phyloP scores from a whole-genome alignment of 2,329 filamentous ascomycete species.

The Xylariales sp. region DNA sequence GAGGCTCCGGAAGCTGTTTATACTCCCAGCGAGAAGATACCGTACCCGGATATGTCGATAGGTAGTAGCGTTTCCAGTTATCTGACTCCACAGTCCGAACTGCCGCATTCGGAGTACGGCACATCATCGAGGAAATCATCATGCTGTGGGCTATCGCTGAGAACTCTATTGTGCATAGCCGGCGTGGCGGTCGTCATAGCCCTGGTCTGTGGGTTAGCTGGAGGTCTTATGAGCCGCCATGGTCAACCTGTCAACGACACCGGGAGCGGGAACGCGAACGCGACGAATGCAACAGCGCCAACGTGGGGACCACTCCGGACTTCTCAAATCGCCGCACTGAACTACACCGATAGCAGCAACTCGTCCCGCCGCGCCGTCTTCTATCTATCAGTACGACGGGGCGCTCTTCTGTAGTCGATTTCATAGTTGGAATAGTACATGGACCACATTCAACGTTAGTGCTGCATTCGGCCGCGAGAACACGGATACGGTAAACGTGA shows the following conservation, averaged over 20 bases:
- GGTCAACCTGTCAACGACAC: neutral
- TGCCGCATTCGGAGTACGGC: too few species aligned
- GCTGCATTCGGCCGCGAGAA: neutral
- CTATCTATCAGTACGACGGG: neutral
- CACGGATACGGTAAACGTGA: neutral
- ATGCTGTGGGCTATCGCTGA: too few species aligned
- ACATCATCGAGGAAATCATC: too few species aligned
- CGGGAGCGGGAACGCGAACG: neutral
- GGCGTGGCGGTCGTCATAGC: too few species aligned
- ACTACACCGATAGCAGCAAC: neutral
- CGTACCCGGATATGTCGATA: too few species aligned
- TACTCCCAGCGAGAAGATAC: too few species aligned
- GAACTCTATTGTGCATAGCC: slow-evolving; percentile 2
- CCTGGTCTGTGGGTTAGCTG: neutral
- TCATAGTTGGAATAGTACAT: neutral
- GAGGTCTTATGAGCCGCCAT: neutral
- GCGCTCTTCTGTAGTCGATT: neutral
- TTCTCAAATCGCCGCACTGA: neutral
- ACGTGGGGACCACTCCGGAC: neutral
- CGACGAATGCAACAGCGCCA: neutral
- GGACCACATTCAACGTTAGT: neutral
- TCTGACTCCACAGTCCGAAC: too few species aligned
- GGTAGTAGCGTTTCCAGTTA: too few species aligned
- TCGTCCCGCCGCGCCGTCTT: neutral
- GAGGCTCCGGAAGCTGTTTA: too few species aligned